Evolutionary conservation across 116 monocot genomes (phyloP).

Genomic region (Dioscorea cayenensis): DNA sequence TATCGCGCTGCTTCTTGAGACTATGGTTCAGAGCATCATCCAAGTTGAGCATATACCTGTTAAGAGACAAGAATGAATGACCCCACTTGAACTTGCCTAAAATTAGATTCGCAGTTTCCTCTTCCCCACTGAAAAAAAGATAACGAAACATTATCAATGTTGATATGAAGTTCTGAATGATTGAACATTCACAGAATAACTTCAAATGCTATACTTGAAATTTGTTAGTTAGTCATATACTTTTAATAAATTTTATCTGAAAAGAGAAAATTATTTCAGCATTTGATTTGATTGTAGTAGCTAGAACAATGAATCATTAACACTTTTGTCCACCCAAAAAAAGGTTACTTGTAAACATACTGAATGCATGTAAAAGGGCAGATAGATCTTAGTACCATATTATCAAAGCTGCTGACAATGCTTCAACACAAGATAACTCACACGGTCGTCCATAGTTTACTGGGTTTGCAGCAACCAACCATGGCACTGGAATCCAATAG

Average conservation of each 20-base stretch:
- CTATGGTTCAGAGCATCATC: neutral
- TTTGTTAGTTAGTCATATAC: too few relatives aligned
- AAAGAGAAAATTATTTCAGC: too few relatives aligned
- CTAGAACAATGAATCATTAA: too few relatives aligned
- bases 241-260: too few relatives aligned
- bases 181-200: too few relatives aligned
- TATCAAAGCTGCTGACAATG: constrained; percentile 85
- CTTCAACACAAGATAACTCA: constrained; percentile 94
- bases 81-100: constrained; percentile 97
- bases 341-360: too few relatives aligned
- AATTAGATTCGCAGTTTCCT: constrained; percentile 62
- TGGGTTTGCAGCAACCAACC: constrained; percentile 99
- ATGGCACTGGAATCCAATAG: constrained; percentile 64
- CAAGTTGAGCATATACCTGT: constrained; percentile 53
- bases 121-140: constrained; percentile 54
- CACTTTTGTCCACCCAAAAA: neutral
- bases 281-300: too few relatives aligned
- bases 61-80: constrained; percentile 88
- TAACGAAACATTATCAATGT: neutral
- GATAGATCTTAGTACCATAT: constrained; percentile 54
- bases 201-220: too few relatives aligned
- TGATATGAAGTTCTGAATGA: too few relatives aligned
- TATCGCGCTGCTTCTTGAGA: neutral
- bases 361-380: neutral
- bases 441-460: constrained; percentile 98